Conservation (phyloP, 202 grass and related monocot species). For the Digitaria exilis region DNA sequence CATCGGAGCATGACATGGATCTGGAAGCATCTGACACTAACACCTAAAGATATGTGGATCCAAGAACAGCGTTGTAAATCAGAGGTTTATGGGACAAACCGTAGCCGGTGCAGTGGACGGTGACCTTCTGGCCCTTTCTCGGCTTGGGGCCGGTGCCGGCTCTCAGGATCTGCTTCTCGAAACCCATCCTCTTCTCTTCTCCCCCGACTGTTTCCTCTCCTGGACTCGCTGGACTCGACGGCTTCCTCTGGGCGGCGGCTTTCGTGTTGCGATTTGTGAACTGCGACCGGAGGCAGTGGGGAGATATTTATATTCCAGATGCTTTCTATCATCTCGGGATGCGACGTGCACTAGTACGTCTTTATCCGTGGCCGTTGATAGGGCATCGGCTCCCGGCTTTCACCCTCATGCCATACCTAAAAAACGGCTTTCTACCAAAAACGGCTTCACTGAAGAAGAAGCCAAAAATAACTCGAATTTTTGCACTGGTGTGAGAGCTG, state of each 20-base stretch:
- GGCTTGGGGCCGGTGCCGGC: slow-evolving; percentile 76
- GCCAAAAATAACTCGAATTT: too few relatives aligned
- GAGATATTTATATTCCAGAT: neutral
- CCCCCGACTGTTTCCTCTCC: neutral
- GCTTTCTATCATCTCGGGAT: neutral
- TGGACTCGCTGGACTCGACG: neutral
- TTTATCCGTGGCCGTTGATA: too few relatives aligned
- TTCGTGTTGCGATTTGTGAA: neutral
- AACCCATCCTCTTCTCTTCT: slow-evolving; percentile 55
- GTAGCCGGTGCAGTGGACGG: slow-evolving; percentile 96
- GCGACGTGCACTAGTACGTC: too few relatives aligned
- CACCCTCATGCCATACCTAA: too few relatives aligned
- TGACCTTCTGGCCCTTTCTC: slow-evolving; percentile 85
- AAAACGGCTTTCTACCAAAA: too few relatives aligned
- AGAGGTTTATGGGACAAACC: slow-evolving; percentile 42
- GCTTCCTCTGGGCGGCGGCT: slow-evolving; percentile 16
- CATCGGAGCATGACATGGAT: slow-evolving; percentile 5
- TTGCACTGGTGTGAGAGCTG: too few relatives aligned
- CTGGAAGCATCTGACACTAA: slow-evolving; percentile 27
- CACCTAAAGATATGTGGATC: slow-evolving; percentile 20
- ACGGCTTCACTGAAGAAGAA: too few relatives aligned
- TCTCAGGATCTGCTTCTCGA: slow-evolving; percentile 78
- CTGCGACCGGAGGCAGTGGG: neutral
- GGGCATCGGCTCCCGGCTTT: too few relatives aligned
- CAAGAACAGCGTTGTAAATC: neutral